Evolutionary conservation across 2,329 filamentous ascomycete species (phyloP).

Genomic region (Botrytis squamosa): DNA sequence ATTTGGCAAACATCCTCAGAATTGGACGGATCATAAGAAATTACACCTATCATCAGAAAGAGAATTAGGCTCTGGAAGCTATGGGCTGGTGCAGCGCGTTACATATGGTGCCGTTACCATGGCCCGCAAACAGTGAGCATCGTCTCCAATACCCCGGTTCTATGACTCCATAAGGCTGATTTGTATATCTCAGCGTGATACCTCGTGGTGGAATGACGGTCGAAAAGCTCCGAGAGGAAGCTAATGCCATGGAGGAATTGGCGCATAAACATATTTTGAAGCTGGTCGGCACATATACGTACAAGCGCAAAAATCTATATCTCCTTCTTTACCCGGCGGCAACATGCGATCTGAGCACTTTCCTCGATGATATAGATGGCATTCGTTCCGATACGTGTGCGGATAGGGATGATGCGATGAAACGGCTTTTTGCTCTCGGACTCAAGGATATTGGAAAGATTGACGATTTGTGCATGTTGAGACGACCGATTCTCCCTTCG

Average conservation of each 20-base stretch:
- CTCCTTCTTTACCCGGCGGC: conserved; percentile 50
- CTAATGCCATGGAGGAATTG: conserved; percentile 49
- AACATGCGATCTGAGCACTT: conserved; percentile 45
- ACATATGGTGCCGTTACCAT: conserved; percentile 43
- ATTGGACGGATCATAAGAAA: conserved; percentile 26
- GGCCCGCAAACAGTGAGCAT: conserved; percentile 44
- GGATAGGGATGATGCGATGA: conserved; percentile 42
- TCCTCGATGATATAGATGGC: conserved; percentile 47
- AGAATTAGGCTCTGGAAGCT: conserved; percentile 45
- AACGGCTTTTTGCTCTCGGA: conserved; percentile 43
- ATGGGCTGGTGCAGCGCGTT: conserved; percentile 48
- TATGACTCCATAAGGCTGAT: conserved; percentile 30
- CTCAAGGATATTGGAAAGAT: conserved; percentile 40
- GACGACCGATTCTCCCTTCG: not conserved
- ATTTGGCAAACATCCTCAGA: conserved; percentile 30
- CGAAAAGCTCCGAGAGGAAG: conserved; percentile 47
- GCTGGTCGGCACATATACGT: conserved; percentile 49
- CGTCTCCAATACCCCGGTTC: not conserved
- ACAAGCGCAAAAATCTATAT: conserved; percentile 44
- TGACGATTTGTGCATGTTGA: conserved; percentile 21
- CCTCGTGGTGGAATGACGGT: conserved; percentile 38
- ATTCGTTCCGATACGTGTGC: conserved; percentile 44
- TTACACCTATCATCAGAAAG: conserved; percentile 31
- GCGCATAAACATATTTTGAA: conserved; percentile 50
- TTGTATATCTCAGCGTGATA: conserved; percentile 23